A percentile compares a stretch with the other conserved stretches of the same genome.
These are phyloP conservation scores for Leptographium galeiforme DNA, from an alignment of 2,329 filamentous ascomycete species.

Conservation along the genomic window DNA sequence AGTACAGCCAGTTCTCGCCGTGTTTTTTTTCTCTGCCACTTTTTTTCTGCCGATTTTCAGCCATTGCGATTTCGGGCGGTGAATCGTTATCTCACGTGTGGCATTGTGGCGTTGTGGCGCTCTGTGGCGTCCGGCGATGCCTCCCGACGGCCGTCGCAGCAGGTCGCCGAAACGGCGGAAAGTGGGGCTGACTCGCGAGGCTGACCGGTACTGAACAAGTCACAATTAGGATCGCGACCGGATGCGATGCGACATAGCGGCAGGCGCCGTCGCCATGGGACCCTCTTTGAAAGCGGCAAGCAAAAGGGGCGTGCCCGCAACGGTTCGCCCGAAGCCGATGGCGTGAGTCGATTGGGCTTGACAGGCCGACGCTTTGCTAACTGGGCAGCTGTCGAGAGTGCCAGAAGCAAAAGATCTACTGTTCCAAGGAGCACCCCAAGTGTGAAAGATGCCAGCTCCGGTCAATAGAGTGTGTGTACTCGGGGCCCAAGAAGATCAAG, in stretches of 20 bases:
- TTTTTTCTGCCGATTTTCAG: too few relatives aligned
- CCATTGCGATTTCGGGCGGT: too few relatives aligned
- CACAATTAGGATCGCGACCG: too few relatives aligned
- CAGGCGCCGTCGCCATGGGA: neutral
- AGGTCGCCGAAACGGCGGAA: neutral
- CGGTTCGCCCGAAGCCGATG: neutral
- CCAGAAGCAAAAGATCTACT: constrained; percentile 10
- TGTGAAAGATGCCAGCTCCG: constrained; percentile 8
- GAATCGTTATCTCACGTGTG: too few relatives aligned
- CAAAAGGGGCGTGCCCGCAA: neutral
- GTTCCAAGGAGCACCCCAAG: constrained; percentile 9
- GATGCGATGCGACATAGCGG: neutral
- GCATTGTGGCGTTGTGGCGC: too few relatives aligned
- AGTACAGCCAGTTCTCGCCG: neutral
- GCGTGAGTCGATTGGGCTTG: neutral
- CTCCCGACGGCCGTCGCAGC: neutral
- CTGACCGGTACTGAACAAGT: neutral
- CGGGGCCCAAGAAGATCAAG: constrained; percentile 9
- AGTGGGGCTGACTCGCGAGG: neutral
- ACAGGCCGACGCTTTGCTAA: neutral
- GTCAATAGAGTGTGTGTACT: constrained; percentile 8
- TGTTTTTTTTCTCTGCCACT: neutral
- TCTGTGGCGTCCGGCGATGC: neutral
- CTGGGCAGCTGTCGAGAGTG: constrained; percentile 8
- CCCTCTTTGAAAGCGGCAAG: neutral